Percentiles rank a stretch among this genome's conserved stretches.
These are phyloP conservation scores for Xylaria multiplex DNA, from an alignment of 2,329 filamentous ascomycete genomes.

Conservation along the genomic window DNA sequence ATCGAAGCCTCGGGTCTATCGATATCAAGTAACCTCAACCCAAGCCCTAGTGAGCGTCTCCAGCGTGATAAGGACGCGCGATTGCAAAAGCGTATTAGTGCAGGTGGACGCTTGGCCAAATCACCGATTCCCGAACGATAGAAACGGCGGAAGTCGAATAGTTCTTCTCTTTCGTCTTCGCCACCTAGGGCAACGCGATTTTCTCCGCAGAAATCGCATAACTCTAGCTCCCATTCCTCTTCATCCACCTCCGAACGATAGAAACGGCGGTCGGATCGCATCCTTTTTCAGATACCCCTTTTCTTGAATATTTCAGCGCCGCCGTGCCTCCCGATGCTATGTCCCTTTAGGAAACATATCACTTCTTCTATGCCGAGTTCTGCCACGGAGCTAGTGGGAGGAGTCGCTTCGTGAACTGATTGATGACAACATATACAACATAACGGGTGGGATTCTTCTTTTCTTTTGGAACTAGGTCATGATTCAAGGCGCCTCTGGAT, in stretches of 20 bases:
- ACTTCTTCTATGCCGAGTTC: slow-evolving; percentile 35
- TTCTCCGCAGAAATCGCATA: slow-evolving; percentile 42
- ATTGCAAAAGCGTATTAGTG: slow-evolving; percentile 82
- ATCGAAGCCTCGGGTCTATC: slow-evolving; percentile 56
- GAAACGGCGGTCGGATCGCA: slow-evolving; percentile 49
- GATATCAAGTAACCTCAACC: slow-evolving; percentile 60
- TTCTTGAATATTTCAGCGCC: slow-evolving; percentile 45
- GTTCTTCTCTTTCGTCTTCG: slow-evolving; percentile 40
- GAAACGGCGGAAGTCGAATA: slow-evolving; percentile 50
- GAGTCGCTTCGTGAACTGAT: slow-evolving; percentile 20
- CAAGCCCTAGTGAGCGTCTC: slow-evolving; percentile 58
- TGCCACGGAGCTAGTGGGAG: slow-evolving; percentile 36
- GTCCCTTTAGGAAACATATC: slow-evolving; percentile 34
- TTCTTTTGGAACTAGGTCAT: slow-evolving; percentile 29
- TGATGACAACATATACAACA: slow-evolving; percentile 32
- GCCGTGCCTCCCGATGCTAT: slow-evolving; percentile 43
- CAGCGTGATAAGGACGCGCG: slow-evolving; percentile 72
- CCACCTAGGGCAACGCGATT: slow-evolving; percentile 36
- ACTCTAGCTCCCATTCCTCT: slow-evolving; percentile 41
- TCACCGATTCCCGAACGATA: slow-evolving; percentile 67
- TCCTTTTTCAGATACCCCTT: slow-evolving; percentile 44
- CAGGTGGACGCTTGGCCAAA: slow-evolving; percentile 76
- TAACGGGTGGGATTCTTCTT: slow-evolving; percentile 21
- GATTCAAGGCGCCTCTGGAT: slow-evolving; percentile 33
- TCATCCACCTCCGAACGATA: slow-evolving; percentile 49